These are phyloP conservation scores for Graphiopsis chlorocephala DNA, from an alignment of 2,329 filamentous ascomycete species.

Conservation along the genomic window DNA sequence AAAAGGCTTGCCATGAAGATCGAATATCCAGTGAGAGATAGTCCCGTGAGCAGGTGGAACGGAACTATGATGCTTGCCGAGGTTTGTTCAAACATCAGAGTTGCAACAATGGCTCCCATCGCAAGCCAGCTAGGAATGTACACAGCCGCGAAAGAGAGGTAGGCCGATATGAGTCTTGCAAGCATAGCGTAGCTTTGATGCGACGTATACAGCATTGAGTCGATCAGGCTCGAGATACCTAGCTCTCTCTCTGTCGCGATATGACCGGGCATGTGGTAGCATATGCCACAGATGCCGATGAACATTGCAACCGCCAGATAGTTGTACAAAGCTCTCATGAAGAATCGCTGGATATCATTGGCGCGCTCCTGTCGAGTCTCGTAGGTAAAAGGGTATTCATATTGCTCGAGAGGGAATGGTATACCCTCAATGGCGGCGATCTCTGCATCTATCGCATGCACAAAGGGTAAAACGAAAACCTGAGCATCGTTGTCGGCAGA, in stretches of 20 bases:
- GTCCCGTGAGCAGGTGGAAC: constrained; percentile 70
- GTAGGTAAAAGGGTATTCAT: constrained; percentile 75
- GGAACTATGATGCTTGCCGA: constrained; percentile 45
- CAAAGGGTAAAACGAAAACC: constrained; percentile 74
- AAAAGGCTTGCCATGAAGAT: constrained; percentile 81
- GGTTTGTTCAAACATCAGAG: constrained; percentile 50
- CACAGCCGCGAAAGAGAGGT: constrained; percentile 74
- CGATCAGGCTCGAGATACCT: constrained; percentile 83
- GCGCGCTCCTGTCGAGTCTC: constrained; percentile 65
- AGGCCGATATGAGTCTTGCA: constrained; percentile 71
- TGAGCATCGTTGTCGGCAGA: constrained; percentile 68
- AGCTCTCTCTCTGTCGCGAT: constrained; percentile 82
- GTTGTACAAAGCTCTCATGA: constrained; percentile 70
- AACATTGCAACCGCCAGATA: constrained; percentile 78
- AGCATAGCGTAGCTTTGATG: constrained; percentile 73
- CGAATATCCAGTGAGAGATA: constrained; percentile 75
- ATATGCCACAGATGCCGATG: constrained; percentile 73
- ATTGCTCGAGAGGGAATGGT: constrained; percentile 36
- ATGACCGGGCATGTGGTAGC: constrained; percentile 82
- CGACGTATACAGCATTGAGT: constrained; percentile 83
- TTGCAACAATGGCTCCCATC: constrained; percentile 67
- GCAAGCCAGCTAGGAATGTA: constrained; percentile 83
- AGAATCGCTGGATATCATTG: constrained; percentile 63
- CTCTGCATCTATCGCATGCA: constrained; percentile 71
- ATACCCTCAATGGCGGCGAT: constrained; percentile 60